These are phyloP conservation scores for Fusarium gaditjirri DNA, from an alignment of 2,329 filamentous ascomycete genomes.

Conservation along the genomic window DNA sequence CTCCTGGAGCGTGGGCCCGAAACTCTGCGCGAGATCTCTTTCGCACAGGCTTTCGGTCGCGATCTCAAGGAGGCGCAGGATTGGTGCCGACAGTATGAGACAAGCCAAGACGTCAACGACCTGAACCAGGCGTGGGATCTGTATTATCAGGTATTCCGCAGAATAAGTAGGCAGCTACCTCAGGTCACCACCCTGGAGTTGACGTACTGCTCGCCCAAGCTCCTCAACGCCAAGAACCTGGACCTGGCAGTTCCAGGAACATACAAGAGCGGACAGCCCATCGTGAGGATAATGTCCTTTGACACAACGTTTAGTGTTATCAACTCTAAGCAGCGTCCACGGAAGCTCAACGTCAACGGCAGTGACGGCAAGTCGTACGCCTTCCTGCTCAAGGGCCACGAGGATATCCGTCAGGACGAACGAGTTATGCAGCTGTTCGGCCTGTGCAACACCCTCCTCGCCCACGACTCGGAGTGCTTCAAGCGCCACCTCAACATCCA, in stretches of 20 bases:
- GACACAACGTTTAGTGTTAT: slow-evolving; percentile 92
- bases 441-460: slow-evolving; percentile 92
- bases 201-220: slow-evolving; percentile 94
- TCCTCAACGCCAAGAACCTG: slow-evolving; percentile 85
- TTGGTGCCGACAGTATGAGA: slow-evolving; percentile 93
- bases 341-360: slow-evolving; percentile 87
- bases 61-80: slow-evolving; percentile 95
- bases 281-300: slow-evolving; percentile 89
- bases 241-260: slow-evolving; percentile 96
- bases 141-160: slow-evolving; percentile 98
- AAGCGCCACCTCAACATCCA: slow-evolving; percentile 98
- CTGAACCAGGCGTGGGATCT: slow-evolving; percentile 99
- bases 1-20: slow-evolving; percentile 91
- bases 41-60: slow-evolving; percentile 95
- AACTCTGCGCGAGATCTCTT: slow-evolving; percentile 94
- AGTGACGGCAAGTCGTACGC: slow-evolving; percentile 90
- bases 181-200: slow-evolving; percentile 93
- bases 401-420: slow-evolving; percentile 98
- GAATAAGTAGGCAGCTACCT: slow-evolving; percentile 91
- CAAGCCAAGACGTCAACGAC: slow-evolving; percentile 90
- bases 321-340: slow-evolving; percentile 94
- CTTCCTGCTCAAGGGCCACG: slow-evolving; percentile 96
- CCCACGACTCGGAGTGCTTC: slow-evolving; percentile 94
- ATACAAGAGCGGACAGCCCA: slow-evolving; percentile 80
- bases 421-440: slow-evolving; percentile 99